Evolutionary conservation across 139 green algal genomes (phyloP).

Genomic region (Chlamydomonas eustigma): DNA sequence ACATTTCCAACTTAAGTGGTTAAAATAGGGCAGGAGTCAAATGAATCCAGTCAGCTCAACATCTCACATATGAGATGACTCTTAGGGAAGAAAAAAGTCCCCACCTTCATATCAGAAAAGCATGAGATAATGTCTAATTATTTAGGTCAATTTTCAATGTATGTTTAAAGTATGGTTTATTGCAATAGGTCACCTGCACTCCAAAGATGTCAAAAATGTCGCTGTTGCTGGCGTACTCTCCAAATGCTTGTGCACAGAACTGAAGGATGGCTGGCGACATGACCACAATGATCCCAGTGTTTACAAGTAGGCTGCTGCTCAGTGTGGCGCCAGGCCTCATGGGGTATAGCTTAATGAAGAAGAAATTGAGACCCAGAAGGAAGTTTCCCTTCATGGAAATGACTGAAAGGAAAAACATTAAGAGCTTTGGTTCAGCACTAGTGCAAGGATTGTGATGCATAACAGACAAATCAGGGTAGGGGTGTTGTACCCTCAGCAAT

Average conservation of each 20-base stretch:
- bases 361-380: conserved; percentile 86
- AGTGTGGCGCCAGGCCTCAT: conserved; percentile 79
- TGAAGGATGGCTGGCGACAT: conserved; percentile 84
- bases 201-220: conserved; percentile 84
- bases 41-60: too few species aligned
- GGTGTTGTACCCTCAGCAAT: too few species aligned
- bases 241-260: conserved; percentile 86
- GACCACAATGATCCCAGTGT: conserved; percentile 87
- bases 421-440: background rate
- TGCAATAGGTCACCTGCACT: conserved; percentile 46
- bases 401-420: conserved; percentile 20
- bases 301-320: conserved; percentile 95
- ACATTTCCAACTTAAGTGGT: too few species aligned
- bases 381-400: conserved; percentile 87
- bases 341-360: conserved; percentile 85
- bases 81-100: too few species aligned
- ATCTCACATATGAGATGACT: too few species aligned
- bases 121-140: background rate
- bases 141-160: background rate
- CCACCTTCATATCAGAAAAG: background rate
- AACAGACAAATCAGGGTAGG: too few species aligned
- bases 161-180: background rate
- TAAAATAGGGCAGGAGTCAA: too few species aligned
- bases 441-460: too few species aligned
- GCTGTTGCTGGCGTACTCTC: conserved; percentile 78